Conservation (phyloP, 768 basidiomycete genomes). For the Austroboletus eburneus region DNA sequence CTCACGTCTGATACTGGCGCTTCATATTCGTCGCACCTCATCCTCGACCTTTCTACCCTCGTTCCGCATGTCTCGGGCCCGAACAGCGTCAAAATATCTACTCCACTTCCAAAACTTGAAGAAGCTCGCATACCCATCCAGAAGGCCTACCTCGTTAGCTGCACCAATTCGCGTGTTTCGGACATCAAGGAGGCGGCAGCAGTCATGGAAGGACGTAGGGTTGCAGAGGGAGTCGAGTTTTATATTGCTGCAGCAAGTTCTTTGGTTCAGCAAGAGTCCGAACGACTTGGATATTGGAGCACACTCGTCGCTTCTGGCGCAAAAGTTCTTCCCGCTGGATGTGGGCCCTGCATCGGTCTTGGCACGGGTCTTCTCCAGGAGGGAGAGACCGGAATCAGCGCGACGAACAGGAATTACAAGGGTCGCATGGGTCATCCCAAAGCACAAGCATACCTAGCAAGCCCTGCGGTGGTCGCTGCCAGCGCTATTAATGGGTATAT, state of each 20-base stretch:
- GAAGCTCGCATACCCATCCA: conserved; percentile 74
- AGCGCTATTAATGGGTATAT: conserved; percentile 93
- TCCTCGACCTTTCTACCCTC: conserved; percentile 89
- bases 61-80: conserved; percentile 96
- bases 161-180: conserved; percentile 95
- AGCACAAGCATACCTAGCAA: conserved; percentile 92
- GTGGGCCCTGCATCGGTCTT: conserved; percentile 97
- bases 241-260: conserved; percentile 97
- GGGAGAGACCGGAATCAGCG: conserved; percentile 93
- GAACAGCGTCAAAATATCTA: conserved; percentile 97
- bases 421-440: conserved; percentile 97
- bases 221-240: conserved; percentile 90
- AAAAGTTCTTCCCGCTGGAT: conserved; percentile 89
- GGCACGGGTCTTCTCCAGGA: conserved; percentile 91
- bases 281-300: conserved; percentile 84
- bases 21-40: conserved; percentile 79
- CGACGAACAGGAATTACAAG: conserved; percentile 98
- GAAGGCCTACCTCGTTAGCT: conserved; percentile 97
- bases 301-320: conserved; percentile 84
- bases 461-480: conserved; percentile 95
- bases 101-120: conserved; percentile 81
- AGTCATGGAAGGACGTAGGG: conserved; percentile 76
- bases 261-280: conserved; percentile 86
- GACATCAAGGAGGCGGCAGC: conserved; percentile 90
- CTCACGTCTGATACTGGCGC: conserved; percentile 72